A percentile compares a stretch with the other conserved stretches of the same genome.
Conservation (phyloP, 129 eudicot species). For the Calendula officinalis region DNA sequence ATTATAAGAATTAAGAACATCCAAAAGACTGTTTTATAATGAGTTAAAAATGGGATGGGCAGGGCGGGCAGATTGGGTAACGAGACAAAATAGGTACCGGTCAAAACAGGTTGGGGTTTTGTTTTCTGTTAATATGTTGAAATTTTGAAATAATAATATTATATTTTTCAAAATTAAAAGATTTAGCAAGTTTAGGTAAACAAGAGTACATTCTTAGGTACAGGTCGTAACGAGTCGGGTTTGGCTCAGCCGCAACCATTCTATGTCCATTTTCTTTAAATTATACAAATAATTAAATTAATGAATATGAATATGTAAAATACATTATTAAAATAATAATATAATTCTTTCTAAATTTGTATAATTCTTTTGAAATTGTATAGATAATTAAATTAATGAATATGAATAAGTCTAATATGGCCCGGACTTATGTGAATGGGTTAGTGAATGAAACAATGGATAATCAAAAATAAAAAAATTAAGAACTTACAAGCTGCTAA, state of each 20-base stretch:
- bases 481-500: slow-evolving; percentile 87
- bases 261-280: background rate
- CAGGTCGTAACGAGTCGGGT: background rate
- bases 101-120: too few relatives aligned
- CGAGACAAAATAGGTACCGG: too few relatives aligned
- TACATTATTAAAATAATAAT: background rate
- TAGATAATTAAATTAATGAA: too few relatives aligned
- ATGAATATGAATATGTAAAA: background rate
- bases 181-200: background rate
- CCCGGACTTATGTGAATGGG: background rate
- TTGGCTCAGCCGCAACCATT: background rate
- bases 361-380: too few relatives aligned
- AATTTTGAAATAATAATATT: too few relatives aligned
- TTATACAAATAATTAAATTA: background rate
- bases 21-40: too few relatives aligned
- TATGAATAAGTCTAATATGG: too few relatives aligned
- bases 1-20: background rate
- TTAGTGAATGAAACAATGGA: background rate
- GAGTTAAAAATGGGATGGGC: too few relatives aligned
- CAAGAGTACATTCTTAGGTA: background rate
- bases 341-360: background rate
- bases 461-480: background rate
- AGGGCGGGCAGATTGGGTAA: too few relatives aligned
- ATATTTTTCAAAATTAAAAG: too few relatives aligned
- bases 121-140: too few relatives aligned